Evolutionary conservation across 192 early-diverging fungal species (phyloP), one percentile per base, ranked within the genome.

Genomic region (Geranomyces variabilis): DNA sequence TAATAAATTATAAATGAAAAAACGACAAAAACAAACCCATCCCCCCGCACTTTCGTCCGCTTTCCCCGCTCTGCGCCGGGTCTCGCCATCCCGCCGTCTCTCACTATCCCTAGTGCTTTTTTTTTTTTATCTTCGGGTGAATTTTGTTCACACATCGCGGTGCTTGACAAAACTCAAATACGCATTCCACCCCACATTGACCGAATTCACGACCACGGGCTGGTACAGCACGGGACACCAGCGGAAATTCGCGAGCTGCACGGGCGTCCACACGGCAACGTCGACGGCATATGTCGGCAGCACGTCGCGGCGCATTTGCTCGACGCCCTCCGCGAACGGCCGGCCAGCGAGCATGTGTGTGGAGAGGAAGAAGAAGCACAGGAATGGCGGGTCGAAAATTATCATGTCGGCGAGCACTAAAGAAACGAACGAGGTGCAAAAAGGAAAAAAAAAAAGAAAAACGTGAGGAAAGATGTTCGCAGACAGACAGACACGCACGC

Each of bases 361-460:
- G 53, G 66, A 47, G 44, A 74, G 29, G 67, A 80, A 77, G 67
- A 80, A 80, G 70, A 76, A 56, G 5, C 71, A 67, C 31, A 80
- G 68, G 66, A 71, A 80, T 13, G 79, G 79, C 17, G 75, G 75
- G 41, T 80, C 79, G 59, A 80, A 80, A 41, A 80, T 48, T 47
- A 77, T 47, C 64, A 75, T 79, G 45, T 79, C 77, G 53, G 73
- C 73, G 7, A 33, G 28, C 26, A 75, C 73, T 67, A 19, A 1
- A 60, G 58, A 17, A 26, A 60, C 6, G 17, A 34, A 41, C 30
- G 56, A 14, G 31, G 58, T 19, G 47, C 31, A 28, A 8, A 69
- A 28, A n/a, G 51, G 15, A 28, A 55, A 28, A 41, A 41, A 41
- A 7, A 41, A 3, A 41, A 41, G n/a, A n/a, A n/a, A n/a, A n/a